phyloP scores from a whole-genome alignment of 2,329 filamentous ascomycete genomes.

The Colletotrichum horii region DNA sequence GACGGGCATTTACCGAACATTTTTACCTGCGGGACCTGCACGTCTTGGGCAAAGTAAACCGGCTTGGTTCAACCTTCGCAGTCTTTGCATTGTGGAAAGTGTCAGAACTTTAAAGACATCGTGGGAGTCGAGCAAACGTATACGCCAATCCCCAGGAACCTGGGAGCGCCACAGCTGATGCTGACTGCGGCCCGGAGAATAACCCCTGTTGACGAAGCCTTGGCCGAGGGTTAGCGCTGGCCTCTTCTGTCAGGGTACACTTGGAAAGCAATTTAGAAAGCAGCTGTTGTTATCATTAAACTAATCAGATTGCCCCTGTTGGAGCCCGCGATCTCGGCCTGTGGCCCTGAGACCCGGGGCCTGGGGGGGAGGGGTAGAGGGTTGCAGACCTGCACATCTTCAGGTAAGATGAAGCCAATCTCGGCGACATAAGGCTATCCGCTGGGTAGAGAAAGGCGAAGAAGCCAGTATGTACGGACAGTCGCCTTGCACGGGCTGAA shows the following conservation, averaged over 20 bases:
- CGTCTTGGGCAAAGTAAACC: background rate
- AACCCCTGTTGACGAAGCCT: background rate
- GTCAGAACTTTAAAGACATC: slow-evolving; percentile 16
- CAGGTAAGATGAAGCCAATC: background rate
- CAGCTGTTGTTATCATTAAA: background rate
- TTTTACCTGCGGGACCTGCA: background rate
- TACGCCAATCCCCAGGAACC: background rate
- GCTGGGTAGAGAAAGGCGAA: background rate
- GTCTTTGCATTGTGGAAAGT: background rate
- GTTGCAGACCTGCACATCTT: background rate
- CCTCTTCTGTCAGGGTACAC: background rate
- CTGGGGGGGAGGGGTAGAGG: background rate
- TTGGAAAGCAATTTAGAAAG: background rate
- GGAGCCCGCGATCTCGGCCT: background rate
- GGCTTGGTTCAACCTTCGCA: background rate
- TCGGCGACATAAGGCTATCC: background rate
- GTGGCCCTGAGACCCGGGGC: background rate
- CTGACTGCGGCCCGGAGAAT: background rate
- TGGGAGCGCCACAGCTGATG: background rate
- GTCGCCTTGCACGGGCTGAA: background rate
- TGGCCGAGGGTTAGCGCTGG: background rate
- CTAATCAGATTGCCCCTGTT: background rate
- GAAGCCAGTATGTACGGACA: background rate
- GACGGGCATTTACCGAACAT: background rate
- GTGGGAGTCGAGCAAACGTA: background rate